phyloP scores from a whole-genome alignment of 495 filamentous ascomycete genomes.

The Tuber brumale region DNA sequence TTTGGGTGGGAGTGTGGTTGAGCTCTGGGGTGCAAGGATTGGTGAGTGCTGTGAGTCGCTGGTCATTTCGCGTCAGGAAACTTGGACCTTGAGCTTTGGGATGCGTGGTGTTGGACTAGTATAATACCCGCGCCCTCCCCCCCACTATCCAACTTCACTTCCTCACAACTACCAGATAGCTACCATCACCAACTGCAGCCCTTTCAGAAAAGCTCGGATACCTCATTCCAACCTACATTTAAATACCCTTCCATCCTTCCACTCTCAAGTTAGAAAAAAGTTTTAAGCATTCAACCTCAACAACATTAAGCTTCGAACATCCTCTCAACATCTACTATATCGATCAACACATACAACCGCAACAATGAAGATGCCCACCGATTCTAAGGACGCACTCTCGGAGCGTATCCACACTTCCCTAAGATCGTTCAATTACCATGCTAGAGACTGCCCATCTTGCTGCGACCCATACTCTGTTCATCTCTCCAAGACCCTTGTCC shows the following conservation, averaged over 20 bases:
- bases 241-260: background rate
- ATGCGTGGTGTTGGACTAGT: background rate
- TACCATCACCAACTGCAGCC: background rate
- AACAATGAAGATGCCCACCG: background rate
- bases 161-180: background rate
- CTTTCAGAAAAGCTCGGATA: background rate
- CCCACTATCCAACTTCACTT: background rate
- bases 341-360: background rate
- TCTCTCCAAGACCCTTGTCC: constrained; percentile 19
- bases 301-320: background rate
- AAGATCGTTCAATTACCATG: constrained; percentile 25
- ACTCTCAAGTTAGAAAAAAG: background rate
- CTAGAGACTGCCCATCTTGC: constrained; percentile 19
- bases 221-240: background rate
- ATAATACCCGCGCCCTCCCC: background rate
- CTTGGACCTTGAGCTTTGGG: background rate
- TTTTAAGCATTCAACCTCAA: background rate
- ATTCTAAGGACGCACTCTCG: background rate
- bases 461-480: constrained; percentile 24
- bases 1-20: background rate
- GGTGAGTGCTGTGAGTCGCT: background rate
- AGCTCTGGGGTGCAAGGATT: background rate
- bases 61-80: background rate
- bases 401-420: constrained; percentile 18
- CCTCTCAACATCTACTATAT: background rate